These are phyloP conservation scores for Amniculicola lignicola DNA, from an alignment of 495 filamentous ascomycete genomes.

Conservation along the genomic window DNA sequence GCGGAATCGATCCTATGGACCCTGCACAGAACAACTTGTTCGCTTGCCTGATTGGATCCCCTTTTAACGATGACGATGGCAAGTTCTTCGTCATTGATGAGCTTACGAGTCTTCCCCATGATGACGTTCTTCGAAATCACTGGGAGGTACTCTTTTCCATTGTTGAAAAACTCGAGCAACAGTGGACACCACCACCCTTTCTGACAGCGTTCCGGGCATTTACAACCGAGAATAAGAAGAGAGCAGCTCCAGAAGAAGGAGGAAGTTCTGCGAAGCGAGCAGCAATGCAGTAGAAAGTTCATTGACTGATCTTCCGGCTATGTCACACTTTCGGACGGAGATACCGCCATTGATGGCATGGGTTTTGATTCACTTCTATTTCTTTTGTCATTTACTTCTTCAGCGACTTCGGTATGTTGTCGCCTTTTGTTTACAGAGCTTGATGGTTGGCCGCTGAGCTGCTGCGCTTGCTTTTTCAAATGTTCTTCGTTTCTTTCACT, in stretches of 20 bases:
- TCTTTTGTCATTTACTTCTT: too few species aligned
- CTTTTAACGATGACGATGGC: neutral
- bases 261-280: slow-evolving; percentile 25
- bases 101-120: slow-evolving; percentile 21
- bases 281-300: slow-evolving; percentile 15
- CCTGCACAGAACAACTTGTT: slow-evolving; percentile 25
- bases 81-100: slow-evolving; percentile 23
- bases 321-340: too few species aligned
- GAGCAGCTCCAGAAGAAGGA: slow-evolving; percentile 11
- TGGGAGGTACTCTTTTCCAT: slow-evolving; percentile 15
- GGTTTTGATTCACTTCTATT: too few species aligned
- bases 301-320: too few species aligned
- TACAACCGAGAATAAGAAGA: slow-evolving; percentile 25
- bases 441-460: too few species aligned
- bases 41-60: slow-evolving; percentile 21
- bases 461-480: too few species aligned
- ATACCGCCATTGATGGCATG: too few species aligned
- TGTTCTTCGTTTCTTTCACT: too few species aligned
- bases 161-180: neutral
- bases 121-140: slow-evolving; percentile 27
- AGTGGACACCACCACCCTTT: slow-evolving; percentile 14
- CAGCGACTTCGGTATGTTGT: too few species aligned
- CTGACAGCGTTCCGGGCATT: slow-evolving; percentile 16
- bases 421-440: too few species aligned
- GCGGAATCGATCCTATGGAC: slow-evolving; percentile 3